phyloP scores from a whole-genome alignment of 805 yeast genomes.

The Teunomyces cretensis region DNA sequence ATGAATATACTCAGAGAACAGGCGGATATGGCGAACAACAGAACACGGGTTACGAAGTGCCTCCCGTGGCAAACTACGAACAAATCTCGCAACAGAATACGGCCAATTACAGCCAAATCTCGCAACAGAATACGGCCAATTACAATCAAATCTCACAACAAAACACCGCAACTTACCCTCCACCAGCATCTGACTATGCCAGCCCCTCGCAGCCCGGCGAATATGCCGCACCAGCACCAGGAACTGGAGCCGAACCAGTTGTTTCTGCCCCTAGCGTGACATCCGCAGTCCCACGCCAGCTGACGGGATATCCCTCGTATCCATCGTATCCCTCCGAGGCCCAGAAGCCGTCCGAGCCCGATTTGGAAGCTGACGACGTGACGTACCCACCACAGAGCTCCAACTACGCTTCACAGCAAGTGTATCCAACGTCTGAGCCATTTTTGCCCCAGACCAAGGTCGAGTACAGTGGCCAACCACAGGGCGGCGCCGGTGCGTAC shows the following conservation, averaged over 20 bases:
- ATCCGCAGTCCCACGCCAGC: constrained; percentile 5
- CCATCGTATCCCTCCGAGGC: constrained; percentile 3
- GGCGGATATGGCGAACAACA: constrained; percentile 2
- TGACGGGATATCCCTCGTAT: constrained; percentile 8
- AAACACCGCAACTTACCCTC: not conserved
- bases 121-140: not conserved
- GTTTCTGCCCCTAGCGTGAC: not conserved
- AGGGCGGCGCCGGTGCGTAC: constrained; percentile 1
- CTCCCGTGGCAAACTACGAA: not conserved
- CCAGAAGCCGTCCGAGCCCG: constrained; percentile 11
- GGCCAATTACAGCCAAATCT: not conserved
- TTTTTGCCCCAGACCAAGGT: not conserved
- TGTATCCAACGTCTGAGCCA: not conserved
- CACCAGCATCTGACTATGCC: not conserved
- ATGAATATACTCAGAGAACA: not conserved
- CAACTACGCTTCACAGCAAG: not conserved
- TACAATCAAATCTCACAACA: not conserved
- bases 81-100: not conserved
- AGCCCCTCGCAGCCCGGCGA: not conserved
- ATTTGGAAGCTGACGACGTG: constrained; percentile 8
- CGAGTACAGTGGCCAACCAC: not conserved
- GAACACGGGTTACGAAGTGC: not conserved
- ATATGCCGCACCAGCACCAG: not conserved
- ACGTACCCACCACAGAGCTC: not conserved
- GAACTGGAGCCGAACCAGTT: too few relatives aligned